Evolutionary conservation across 441 rosid species (phyloP).

Genomic region (Sinapis alba): DNA sequence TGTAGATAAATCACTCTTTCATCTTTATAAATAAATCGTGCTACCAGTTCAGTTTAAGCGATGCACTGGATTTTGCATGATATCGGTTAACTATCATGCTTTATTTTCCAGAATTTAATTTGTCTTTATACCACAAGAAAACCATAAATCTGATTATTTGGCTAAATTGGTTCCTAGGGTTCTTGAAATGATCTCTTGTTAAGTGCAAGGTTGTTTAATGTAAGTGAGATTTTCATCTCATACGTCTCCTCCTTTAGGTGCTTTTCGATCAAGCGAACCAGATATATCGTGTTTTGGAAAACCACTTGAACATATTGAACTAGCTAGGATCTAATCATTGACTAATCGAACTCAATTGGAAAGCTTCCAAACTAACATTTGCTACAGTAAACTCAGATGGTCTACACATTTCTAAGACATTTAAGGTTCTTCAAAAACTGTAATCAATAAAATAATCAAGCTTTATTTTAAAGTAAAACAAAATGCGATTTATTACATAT

Average conservation of each 20-base stretch:
- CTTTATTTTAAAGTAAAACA: neutral
- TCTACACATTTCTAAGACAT: neutral
- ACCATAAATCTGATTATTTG: neutral
- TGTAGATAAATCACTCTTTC: neutral
- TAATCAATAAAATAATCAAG: neutral
- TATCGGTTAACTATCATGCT: neutral
- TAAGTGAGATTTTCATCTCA: too few species aligned
- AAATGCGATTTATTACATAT: slow-evolving; percentile 12
- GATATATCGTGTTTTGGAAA: neutral
- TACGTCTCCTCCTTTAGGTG: too few species aligned
- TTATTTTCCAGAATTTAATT: neutral
- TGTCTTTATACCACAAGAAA: neutral
- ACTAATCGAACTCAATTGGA: neutral
- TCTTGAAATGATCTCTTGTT: neutral
- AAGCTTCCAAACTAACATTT: neutral
- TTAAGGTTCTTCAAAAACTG: neutral
- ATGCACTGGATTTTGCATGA: neutral
- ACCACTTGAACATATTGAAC: neutral
- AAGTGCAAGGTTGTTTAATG: neutral
- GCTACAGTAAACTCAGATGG: slow-evolving; percentile 10
- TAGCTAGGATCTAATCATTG: neutral
- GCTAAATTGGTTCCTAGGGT: neutral
- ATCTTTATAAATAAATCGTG: neutral
- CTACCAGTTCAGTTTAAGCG: neutral
- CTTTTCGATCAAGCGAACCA: neutral